A percentile compares a stretch with the other conserved stretches of the same genome.
Conservation (phyloP, 768 basidiomycete genomes). For the Leucocoprinus sp. region DNA sequence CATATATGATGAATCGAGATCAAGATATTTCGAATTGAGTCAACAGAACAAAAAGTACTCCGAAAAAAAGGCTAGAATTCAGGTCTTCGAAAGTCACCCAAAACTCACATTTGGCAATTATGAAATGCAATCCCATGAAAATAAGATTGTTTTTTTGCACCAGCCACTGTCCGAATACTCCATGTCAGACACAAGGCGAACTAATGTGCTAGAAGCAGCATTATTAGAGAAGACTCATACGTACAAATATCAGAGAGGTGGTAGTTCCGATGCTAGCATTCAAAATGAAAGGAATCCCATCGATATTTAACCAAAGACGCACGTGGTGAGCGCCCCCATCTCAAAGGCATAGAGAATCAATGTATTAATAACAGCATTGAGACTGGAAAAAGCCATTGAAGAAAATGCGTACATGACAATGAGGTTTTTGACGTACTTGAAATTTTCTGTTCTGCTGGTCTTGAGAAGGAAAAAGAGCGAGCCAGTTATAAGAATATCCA, state of each 20-base stretch:
- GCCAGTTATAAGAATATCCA: constrained; percentile 42
- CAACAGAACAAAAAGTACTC: background rate
- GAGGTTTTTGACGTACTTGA: constrained; percentile 28
- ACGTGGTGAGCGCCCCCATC: constrained; percentile 44
- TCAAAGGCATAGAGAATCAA: constrained; percentile 45
- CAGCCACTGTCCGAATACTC: constrained; percentile 27
- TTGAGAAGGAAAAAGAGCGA: constrained; percentile 37
- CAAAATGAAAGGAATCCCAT: background rate
- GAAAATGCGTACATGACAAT: no score
- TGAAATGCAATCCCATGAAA: constrained; percentile 41
- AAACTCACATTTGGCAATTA: constrained; percentile 36
- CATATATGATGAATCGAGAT: background rate
- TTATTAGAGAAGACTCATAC: constrained; percentile 20
- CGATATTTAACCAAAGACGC: constrained; percentile 1
- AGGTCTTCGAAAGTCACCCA: background rate
- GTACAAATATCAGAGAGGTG: constrained; percentile 40
- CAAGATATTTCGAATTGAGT: background rate
- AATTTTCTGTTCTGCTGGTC: constrained; percentile 27
- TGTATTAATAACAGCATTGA: constrained; percentile 38
- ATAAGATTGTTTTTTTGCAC: constrained; percentile 36
- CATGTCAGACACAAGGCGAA: constrained; percentile 1
- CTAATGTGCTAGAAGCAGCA: no score
- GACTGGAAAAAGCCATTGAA: no score
- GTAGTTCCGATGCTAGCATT: constrained; percentile 31
- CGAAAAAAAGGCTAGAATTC: background rate